Base-by-base conservation (phyloP, 1,284 basidiomycete genomes). In the Ustilago sp. region DNA sequence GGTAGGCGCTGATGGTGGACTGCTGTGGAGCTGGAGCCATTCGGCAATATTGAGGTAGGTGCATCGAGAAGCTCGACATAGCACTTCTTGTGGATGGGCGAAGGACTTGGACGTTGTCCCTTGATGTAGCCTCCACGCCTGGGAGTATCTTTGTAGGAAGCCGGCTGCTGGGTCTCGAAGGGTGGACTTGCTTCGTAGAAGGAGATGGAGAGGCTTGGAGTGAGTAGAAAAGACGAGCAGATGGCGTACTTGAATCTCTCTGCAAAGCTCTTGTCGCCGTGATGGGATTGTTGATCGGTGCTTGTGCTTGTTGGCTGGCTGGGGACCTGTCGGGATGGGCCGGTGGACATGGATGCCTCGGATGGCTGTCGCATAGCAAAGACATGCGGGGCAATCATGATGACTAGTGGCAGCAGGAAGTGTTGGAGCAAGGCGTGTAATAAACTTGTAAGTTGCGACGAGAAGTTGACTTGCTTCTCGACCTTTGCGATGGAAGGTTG, bases 141-240 rank as follows among this genome's bases (percentile, higher is more conserved):
- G 58, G 7, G 23, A 17, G 8, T 19, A 17, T 32, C 48, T 17
- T 11, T 12, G 9, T 57, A 39, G 19, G 34, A 34, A 11, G 23
- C 34, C 19, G 55, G 6, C 17, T 57, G 13, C 17, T 50, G 68
- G 1, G 51, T 39, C 13, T 62, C 52, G 2, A 63, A 39, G 8
- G 71, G 63, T 2, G 64, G 64, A 17, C 41, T 66, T 8, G 74
- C 57, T 13, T 79, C 82, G 72, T 85, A 85, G 59, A 80, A 79
- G 12, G 82, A 84, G 45, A 85, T 84, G 19, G 83, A 83, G 32
- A 85, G 74, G 41, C 67, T 79, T 6, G 80, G 67, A 3, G 82
- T 82, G 36, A 85, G 76, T 23, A 85, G 78, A 60, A 81, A 83
- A 7, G 83, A 84, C 5, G 84, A 83, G 63, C 81, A 83, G 56